phyloP scores from a whole-genome alignment of 2,329 filamentous ascomycete genomes.

The Phialophora expanda region DNA sequence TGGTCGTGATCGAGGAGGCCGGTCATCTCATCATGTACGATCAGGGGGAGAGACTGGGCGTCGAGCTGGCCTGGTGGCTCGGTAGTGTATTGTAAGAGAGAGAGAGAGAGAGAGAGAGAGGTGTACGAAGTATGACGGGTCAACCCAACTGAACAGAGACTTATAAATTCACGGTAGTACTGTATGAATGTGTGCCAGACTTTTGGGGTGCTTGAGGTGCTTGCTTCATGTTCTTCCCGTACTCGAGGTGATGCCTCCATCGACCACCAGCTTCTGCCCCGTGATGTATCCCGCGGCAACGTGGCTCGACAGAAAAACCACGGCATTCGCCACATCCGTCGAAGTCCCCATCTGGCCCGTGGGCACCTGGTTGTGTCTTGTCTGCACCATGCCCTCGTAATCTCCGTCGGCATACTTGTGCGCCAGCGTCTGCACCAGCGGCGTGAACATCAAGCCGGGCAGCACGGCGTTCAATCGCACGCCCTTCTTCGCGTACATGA shows the following conservation, averaged over 20 bases:
- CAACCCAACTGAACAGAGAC: too few species aligned
- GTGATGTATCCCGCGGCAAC: slow-evolving; percentile 64
- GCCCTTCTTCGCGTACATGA: slow-evolving; percentile 54
- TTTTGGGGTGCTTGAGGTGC: neutral
- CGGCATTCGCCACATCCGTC: slow-evolving; percentile 64
- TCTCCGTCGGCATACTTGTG: slow-evolving; percentile 54
- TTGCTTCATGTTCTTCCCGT: slow-evolving; percentile 38
- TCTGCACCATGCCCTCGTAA: slow-evolving; percentile 57
- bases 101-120: too few species aligned
- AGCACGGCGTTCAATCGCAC: slow-evolving; percentile 62
- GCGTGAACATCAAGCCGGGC: slow-evolving; percentile 63
- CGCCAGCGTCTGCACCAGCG: slow-evolving; percentile 54
- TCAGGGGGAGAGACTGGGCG: slow-evolving; percentile 48
- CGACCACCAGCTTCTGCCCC: slow-evolving; percentile 59
- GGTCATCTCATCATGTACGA: slow-evolving; percentile 56
- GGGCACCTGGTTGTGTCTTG: slow-evolving; percentile 62
- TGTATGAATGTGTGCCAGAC: too few species aligned
- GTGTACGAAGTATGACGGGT: too few species aligned
- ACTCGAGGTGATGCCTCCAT: slow-evolving; percentile 49
- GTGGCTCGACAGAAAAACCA: slow-evolving; percentile 62
- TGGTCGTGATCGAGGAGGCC: slow-evolving; percentile 48
- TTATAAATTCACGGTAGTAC: too few species aligned
- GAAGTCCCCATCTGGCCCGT: slow-evolving; percentile 65
- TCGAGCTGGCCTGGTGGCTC: slow-evolving; percentile 49
- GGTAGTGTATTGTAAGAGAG: neutral